phyloP scores from a whole-genome alignment of 805 yeast genomes.

The Lipomyces orientalis region DNA sequence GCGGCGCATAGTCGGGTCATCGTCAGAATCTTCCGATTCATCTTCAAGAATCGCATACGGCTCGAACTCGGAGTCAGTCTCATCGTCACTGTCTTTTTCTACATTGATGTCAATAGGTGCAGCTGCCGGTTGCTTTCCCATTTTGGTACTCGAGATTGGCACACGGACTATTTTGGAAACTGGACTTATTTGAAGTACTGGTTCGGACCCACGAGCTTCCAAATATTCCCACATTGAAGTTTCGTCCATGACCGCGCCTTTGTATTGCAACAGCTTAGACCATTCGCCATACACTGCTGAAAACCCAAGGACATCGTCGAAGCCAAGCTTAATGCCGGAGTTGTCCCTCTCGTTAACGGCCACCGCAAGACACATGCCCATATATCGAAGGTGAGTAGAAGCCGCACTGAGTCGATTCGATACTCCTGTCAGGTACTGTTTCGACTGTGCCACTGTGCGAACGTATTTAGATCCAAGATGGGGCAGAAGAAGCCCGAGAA shows the following conservation, averaged over 20 bases:
- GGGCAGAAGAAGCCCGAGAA: conserved; percentile 22
- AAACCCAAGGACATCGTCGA: conserved; percentile 39
- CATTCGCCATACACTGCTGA: conserved; percentile 35
- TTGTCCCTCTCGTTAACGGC: conserved; percentile 36
- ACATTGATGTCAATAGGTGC: conserved; percentile 16
- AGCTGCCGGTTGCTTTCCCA: conserved; percentile 25
- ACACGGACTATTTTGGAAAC: background rate
- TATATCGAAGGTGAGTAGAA: conserved; percentile 52
- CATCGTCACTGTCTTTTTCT: conserved; percentile 43
- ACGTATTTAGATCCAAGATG: conserved; percentile 15
- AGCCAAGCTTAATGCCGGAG: conserved; percentile 40
- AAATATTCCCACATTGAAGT: conserved; percentile 26
- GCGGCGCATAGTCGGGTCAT: conserved; percentile 53
- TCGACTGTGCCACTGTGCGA: conserved; percentile 42
- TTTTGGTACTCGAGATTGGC: background rate
- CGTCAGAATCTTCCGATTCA: conserved; percentile 59
- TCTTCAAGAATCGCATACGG: conserved; percentile 43
- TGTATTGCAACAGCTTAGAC: conserved; percentile 28
- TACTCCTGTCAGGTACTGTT: conserved; percentile 56
- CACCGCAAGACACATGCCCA: conserved; percentile 68
- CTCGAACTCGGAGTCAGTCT: conserved; percentile 42
- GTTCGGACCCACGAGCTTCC: conserved; percentile 30
- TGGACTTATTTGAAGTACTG: background rate
- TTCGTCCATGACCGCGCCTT: conserved; percentile 15
- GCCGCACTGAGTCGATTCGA: conserved; percentile 60